Evolutionary conservation across 2,329 filamentous ascomycete species (phyloP).

Genomic region (Huntiella moniliformis): DNA sequence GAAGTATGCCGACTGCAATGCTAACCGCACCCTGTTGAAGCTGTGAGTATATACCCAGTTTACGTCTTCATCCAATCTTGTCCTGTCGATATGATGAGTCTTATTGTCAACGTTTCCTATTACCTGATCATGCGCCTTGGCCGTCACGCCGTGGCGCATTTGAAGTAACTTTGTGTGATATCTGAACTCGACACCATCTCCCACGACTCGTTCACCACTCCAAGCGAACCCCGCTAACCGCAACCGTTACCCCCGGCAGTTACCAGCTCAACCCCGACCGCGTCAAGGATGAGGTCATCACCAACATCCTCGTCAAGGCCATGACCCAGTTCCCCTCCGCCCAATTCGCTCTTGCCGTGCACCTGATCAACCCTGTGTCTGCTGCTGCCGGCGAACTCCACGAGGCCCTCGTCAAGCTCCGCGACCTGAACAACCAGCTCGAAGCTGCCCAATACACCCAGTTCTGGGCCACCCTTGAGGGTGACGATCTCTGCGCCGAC

Average conservation of each 20-base stretch:
- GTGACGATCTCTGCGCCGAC: constrained; percentile 89
- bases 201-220: constrained; percentile 31
- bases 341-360: constrained; percentile 84
- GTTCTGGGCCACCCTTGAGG: constrained; percentile 88
- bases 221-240: background rate
- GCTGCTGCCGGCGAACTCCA: constrained; percentile 51
- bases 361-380: constrained; percentile 72
- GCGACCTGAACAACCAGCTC: constrained; percentile 67
- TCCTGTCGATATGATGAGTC: constrained; percentile 48
- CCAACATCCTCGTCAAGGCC: constrained; percentile 96
- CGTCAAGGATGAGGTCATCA: constrained; percentile 88
- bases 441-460: constrained; percentile 74
- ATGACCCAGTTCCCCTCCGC: constrained; percentile 93
- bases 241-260: constrained; percentile 28
- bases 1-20: constrained; percentile 87
- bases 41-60: constrained; percentile 47
- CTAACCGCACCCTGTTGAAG: constrained; percentile 89
- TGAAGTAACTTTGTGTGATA: constrained; percentile 14
- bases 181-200: constrained; percentile 88
- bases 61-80: background rate
- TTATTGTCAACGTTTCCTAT: constrained; percentile 19
- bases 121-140: constrained; percentile 12
- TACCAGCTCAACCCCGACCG: constrained; percentile 99
- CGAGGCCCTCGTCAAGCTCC: constrained; percentile 81
- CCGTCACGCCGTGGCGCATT: constrained; percentile 12